Percentiles rank a stretch among this genome's conserved stretches.
Evolutionary conservation across 257 asterid species (phyloP).

Genomic region (Coffea eugenioides): DNA sequence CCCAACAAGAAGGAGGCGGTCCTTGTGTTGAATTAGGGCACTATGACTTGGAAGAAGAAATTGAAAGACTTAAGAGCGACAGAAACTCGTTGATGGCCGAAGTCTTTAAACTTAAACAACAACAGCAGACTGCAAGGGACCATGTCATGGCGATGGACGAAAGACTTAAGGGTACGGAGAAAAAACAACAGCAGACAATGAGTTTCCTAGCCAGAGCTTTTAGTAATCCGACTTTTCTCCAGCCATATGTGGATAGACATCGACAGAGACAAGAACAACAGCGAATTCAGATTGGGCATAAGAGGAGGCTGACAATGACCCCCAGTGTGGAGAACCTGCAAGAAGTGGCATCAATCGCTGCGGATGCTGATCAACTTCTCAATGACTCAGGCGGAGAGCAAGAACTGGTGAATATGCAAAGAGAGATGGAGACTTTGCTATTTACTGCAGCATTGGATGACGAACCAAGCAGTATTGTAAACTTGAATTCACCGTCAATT

Average conservation of each 20-base stretch:
- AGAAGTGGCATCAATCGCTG: conserved; percentile 27
- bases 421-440: conserved; percentile 39
- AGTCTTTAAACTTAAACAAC: conserved; percentile 62
- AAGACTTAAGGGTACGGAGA: conserved; percentile 47
- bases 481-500: conserved; percentile 15
- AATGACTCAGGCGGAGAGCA: conserved; percentile 19
- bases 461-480: conserved; percentile 39
- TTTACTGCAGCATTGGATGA: conserved; percentile 42
- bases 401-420: conserved; percentile 31
- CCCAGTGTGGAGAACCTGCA: conserved; percentile 45
- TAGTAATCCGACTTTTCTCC: conserved; percentile 46
- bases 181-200: conserved; percentile 64
- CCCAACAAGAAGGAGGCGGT: conserved; percentile 42
- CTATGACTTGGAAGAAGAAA: conserved; percentile 73
- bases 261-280: conserved; percentile 22
- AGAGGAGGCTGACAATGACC: conserved; percentile 70
- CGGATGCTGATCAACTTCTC: conserved; percentile 19
- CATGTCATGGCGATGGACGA: conserved; percentile 56
- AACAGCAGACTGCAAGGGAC: conserved; percentile 58
- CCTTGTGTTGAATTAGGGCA: conserved; percentile 60
- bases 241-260: conserved; percentile 43
- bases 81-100: conserved; percentile 56
- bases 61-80: conserved; percentile 61
- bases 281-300: conserved; percentile 60
- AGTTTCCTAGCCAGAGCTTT: conserved; percentile 71